Conservation (phyloP, 2,329 filamentous ascomycete genomes). For the Penicillium sp. region DNA sequence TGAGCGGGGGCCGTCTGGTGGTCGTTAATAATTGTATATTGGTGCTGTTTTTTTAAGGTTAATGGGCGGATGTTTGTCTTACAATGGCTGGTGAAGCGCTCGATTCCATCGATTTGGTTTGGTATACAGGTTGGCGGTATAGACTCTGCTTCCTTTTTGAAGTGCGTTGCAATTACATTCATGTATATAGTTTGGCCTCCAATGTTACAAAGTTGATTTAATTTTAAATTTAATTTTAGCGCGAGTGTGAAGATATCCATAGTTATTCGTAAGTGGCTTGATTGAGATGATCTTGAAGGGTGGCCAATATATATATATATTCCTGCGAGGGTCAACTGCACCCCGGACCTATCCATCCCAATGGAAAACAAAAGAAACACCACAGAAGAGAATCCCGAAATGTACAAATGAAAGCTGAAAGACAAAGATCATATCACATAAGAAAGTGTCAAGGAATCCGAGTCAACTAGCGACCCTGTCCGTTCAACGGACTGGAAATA, state of each 20-base stretch:
- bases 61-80: neutral
- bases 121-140: neutral
- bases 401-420: neutral
- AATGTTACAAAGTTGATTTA: neutral
- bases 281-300: too few species aligned
- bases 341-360: too few species aligned
- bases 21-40: constrained; percentile 13
- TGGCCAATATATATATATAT: too few species aligned
- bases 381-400: neutral
- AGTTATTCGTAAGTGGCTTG: too few species aligned
- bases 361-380: neutral
- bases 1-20: constrained; percentile 34
- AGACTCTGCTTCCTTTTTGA: neutral
- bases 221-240: too few species aligned
- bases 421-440: neutral
- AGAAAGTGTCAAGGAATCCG: neutral
- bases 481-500: neutral
- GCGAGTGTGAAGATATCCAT: too few species aligned
- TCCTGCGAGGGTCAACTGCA: too few species aligned
- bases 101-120: neutral
- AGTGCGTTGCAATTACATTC: neutral
- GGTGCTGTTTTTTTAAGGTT: neutral
- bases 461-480: neutral
- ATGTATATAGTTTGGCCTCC: neutral
- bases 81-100: neutral